Percentiles rank a stretch among this genome's conserved stretches.
Conservation (phyloP, 306 rosid species). For the Vigna unguiculata region DNA sequence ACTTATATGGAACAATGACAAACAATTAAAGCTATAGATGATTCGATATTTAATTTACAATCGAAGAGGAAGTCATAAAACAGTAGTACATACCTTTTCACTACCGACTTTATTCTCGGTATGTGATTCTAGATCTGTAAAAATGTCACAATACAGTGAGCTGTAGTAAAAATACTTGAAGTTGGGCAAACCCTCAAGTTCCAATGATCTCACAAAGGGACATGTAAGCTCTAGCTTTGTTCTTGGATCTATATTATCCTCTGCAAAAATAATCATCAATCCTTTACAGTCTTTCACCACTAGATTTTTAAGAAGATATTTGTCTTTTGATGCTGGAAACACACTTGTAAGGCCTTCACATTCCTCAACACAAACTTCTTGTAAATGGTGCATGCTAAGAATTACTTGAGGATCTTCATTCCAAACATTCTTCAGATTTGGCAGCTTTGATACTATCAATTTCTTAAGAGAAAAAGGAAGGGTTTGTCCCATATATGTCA, state of each 20-base stretch:
- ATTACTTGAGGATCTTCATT: constrained; percentile 31
- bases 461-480: too few relatives aligned
- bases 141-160: too few relatives aligned
- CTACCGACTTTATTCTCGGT: background rate
- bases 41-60: too few relatives aligned
- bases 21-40: too few relatives aligned
- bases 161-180: background rate
- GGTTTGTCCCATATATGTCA: too few relatives aligned
- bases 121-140: background rate
- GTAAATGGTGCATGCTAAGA: background rate
- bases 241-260: too few relatives aligned
- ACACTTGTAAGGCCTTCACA: constrained; percentile 33
- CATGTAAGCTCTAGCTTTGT: too few relatives aligned
- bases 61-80: too few relatives aligned
- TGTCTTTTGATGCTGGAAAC: constrained; percentile 38
- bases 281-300: background rate
- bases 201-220: background rate
- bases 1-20: too few relatives aligned
- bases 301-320: constrained; percentile 9
- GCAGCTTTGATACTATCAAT: too few relatives aligned
- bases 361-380: background rate
- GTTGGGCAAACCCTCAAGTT: background rate
- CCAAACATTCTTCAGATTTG: background rate
- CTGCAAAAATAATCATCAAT: background rate
- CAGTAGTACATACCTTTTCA: background rate